Conservation (phyloP, 2,329 filamentous ascomycete genomes). For the Phaeosphaeriaceae sp. region DNA sequence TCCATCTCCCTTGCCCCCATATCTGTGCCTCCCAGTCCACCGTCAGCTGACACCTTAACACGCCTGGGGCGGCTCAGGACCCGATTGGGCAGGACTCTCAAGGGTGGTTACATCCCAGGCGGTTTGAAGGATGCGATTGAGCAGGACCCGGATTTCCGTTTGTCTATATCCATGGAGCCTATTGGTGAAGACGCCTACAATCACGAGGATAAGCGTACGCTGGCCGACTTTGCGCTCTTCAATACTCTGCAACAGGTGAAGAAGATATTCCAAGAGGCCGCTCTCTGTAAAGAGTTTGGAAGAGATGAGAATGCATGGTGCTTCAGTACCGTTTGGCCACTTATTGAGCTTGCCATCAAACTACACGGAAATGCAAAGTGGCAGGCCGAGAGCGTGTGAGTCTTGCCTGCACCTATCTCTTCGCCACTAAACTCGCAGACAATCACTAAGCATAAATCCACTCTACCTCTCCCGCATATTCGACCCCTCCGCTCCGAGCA, state of each 20-base stretch:
- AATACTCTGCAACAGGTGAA: slow-evolving; percentile 6
- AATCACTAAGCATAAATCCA: slow-evolving; percentile 17
- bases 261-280: slow-evolving; percentile 11
- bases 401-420: no score
- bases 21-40: slow-evolving; percentile 3
- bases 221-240: slow-evolving; percentile 10
- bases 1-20: slow-evolving; percentile 5
- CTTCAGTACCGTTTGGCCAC: slow-evolving; percentile 7
- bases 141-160: slow-evolving; percentile 5
- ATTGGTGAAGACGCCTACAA: slow-evolving; percentile 13
- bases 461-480: slow-evolving; percentile 1
- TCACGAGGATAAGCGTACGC: slow-evolving; percentile 1
- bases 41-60: slow-evolving; percentile 1
- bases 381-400: slow-evolving; percentile 10
- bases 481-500: background rate
- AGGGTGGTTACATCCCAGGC: slow-evolving; percentile 6
- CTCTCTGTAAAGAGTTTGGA: slow-evolving; percentile 9
- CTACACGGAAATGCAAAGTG: slow-evolving; percentile 10
- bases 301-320: slow-evolving; percentile 18
- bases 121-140: background rate
- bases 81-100: slow-evolving; percentile 6
- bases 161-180: slow-evolving; percentile 7
- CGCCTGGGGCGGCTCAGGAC: slow-evolving; percentile 5
- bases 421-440: background rate
- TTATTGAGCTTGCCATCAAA: slow-evolving; percentile 13